Percentiles rank a stretch among this genome's conserved stretches.
phyloP scores from a whole-genome alignment of 768 basidiomycete species.

The Crassisporium funariophilum region DNA sequence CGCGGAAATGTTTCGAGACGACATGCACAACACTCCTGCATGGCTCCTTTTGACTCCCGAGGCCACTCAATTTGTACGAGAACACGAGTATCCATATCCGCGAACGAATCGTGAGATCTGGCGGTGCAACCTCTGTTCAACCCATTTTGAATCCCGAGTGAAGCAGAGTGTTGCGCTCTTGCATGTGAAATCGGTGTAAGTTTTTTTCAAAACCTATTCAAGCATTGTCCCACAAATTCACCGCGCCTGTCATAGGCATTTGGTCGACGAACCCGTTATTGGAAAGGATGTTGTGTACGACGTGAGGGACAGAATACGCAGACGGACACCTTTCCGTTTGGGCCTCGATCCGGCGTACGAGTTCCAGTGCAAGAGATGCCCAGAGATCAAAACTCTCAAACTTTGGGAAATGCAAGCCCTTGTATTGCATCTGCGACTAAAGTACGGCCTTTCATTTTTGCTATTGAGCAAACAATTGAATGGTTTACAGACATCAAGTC shows the following conservation, averaged over 20 bases:
- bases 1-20: slow-evolving; percentile 7
- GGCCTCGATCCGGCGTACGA: slow-evolving; percentile 21
- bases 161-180: slow-evolving; percentile 7
- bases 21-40: slow-evolving; percentile 14
- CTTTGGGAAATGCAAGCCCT: slow-evolving; percentile 21
- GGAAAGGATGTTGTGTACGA: slow-evolving; percentile 18
- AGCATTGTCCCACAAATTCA: background rate
- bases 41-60: slow-evolving; percentile 24
- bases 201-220: background rate
- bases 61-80: slow-evolving; percentile 20
- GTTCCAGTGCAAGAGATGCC: slow-evolving; percentile 19
- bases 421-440: slow-evolving; percentile 15
- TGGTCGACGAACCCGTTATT: slow-evolving; percentile 12
- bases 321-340: slow-evolving; percentile 18
- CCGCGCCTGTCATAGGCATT: slow-evolving; percentile 16
- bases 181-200: slow-evolving; percentile 21
- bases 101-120: slow-evolving; percentile 13
- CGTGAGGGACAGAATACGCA: slow-evolving; percentile 9
- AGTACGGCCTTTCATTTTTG: slow-evolving; percentile 13
- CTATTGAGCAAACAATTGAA: background rate
- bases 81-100: slow-evolving; percentile 23
- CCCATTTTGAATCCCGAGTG: slow-evolving; percentile 14
- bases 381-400: slow-evolving; percentile 17
- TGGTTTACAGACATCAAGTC: slow-evolving; percentile 16
- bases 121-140: slow-evolving; percentile 25